Conservation (phyloP, 495 filamentous ascomycete genomes). For the Penicillium pulvis region DNA sequence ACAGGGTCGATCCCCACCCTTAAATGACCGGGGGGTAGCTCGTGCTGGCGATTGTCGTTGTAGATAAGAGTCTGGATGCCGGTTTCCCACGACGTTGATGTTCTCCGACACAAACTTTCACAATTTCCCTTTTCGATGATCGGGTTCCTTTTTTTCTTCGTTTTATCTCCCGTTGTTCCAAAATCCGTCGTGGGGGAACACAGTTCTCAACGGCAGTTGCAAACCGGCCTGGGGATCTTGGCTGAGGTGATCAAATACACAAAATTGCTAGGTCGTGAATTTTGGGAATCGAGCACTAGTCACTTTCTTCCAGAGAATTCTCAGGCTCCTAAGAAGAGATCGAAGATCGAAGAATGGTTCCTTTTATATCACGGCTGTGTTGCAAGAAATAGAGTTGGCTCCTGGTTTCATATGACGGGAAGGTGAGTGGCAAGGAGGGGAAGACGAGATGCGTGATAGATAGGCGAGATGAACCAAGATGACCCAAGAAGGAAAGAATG, state of each 20-base stretch:
- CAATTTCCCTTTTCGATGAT: not conserved
- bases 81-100: not conserved
- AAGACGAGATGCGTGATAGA: constrained; percentile 14
- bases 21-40: not conserved
- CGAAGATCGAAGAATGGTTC: not conserved
- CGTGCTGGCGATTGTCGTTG: not conserved
- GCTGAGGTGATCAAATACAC: constrained; percentile 17
- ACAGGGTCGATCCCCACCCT: not conserved
- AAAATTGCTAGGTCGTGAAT: constrained; percentile 15
- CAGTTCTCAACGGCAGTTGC: constrained; percentile 35
- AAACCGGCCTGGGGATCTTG: constrained; percentile 32
- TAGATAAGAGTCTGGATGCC: not conserved
- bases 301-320: constrained; percentile 26
- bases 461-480: constrained; percentile 10
- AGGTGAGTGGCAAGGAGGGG: constrained; percentile 7
- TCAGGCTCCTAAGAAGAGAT: constrained; percentile 2
- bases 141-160: not conserved
- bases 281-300: constrained; percentile 1
- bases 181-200: constrained; percentile 25
- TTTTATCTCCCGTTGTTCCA: constrained; percentile 7
- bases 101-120: not conserved
- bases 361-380: not conserved
- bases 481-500: constrained; percentile 2
- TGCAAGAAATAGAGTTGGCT: not conserved
- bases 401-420: constrained; percentile 5